These are phyloP conservation scores for Myriangium duriaei DNA, from an alignment of 2,329 filamentous ascomycete species.

Conservation along the genomic window DNA sequence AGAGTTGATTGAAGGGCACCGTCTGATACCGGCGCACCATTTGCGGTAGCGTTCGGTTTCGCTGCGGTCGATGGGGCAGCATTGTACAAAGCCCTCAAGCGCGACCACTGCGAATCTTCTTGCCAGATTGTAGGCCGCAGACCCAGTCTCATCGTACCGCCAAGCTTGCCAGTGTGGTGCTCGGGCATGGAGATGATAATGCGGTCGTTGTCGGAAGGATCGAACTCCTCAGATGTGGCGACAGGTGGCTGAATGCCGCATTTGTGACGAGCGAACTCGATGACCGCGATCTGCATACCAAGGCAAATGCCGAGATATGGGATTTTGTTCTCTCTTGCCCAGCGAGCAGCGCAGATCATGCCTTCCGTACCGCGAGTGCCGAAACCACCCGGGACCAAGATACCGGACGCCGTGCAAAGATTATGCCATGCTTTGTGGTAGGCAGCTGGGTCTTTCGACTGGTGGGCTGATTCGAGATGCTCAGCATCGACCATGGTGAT, in stretches of 20 bases:
- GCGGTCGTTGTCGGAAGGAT: conserved; percentile 48
- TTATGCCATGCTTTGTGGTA: conserved; percentile 49
- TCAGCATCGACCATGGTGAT: conserved; percentile 76
- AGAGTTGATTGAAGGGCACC: conserved; percentile 7
- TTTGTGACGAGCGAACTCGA: conserved; percentile 72
- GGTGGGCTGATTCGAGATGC: conserved; percentile 59
- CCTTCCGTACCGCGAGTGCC: conserved; percentile 72
- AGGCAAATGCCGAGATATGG: conserved; percentile 86
- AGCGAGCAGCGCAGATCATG: conserved; percentile 79
- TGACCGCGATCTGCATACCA: conserved; percentile 84
- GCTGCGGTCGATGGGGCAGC: conserved; percentile 26
- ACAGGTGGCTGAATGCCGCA: conserved; percentile 45
- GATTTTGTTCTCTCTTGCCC: conserved; percentile 67
- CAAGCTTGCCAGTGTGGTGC: conserved; percentile 60
- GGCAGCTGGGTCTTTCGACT: conserved; percentile 51
- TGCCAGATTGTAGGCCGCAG: conserved; percentile 65
- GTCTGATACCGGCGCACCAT: not conserved
- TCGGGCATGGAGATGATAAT: conserved; percentile 92
- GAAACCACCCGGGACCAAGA: conserved; percentile 66
- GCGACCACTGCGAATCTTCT: conserved; percentile 61
- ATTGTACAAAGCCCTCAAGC: conserved; percentile 64
- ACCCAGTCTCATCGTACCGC: conserved; percentile 79
- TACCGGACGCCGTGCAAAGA: conserved; percentile 24
- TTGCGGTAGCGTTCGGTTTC: conserved; percentile 4
- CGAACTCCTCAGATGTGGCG: conserved; percentile 45